A percentile compares a stretch with the other conserved stretches of the same genome.
phyloP scores from a whole-genome alignment of 1,284 basidiomycete species.

The Athelia sp. region DNA sequence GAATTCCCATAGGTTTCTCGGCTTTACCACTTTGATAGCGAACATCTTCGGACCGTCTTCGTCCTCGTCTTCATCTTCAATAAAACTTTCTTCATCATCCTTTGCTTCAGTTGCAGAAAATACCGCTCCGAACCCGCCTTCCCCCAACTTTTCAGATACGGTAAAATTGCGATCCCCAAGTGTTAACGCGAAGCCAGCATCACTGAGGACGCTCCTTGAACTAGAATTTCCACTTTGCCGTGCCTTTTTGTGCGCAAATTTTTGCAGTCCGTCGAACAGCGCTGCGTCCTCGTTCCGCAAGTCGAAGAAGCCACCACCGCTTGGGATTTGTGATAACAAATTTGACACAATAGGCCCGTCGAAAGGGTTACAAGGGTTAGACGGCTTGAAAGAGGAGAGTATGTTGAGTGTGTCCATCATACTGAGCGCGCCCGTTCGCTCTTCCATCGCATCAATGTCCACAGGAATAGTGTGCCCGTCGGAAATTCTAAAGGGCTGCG shows the following conservation, averaged over 20 bases:
- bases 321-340: slow-evolving; percentile 64
- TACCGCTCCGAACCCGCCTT: slow-evolving; percentile 95
- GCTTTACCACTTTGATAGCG: slow-evolving; percentile 92
- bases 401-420: slow-evolving; percentile 59
- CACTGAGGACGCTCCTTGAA: slow-evolving; percentile 32
- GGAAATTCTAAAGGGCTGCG: slow-evolving; percentile 2
- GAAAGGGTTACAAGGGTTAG: slow-evolving; percentile 89
- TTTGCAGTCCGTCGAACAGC: slow-evolving; percentile 64
- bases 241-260: slow-evolving; percentile 51
- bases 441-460: slow-evolving; percentile 30
- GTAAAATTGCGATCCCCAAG: slow-evolving; percentile 63
- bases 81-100: slow-evolving; percentile 45
- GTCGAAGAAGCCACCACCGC: slow-evolving; percentile 67
- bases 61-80: slow-evolving; percentile 56
- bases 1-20: slow-evolving; percentile 91
- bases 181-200: slow-evolving; percentile 39
- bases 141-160: slow-evolving; percentile 86
- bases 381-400: slow-evolving; percentile 58
- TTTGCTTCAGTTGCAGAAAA: slow-evolving; percentile 65
- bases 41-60: slow-evolving; percentile 58
- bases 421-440: slow-evolving; percentile 56
- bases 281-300: slow-evolving; percentile 47
- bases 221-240: slow-evolving; percentile 41
- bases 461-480: slow-evolving; percentile 6
- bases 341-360: slow-evolving; percentile 62